phyloP scores from a whole-genome alignment of 108 stramenopile genomes.

The Nitzschia sp. region DNA sequence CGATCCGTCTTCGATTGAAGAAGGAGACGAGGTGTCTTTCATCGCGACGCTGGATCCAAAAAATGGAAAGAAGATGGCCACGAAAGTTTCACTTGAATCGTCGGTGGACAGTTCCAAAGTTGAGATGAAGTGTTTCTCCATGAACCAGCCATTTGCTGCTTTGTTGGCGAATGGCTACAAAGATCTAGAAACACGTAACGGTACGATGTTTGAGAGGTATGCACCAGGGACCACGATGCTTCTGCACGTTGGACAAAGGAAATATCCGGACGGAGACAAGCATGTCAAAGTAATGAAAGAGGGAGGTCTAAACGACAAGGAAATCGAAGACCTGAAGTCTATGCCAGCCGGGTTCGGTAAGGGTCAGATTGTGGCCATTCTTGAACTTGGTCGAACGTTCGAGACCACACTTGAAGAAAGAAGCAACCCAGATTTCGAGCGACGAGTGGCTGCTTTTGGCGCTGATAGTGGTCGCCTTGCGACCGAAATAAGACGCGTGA shows the following conservation, averaged over 20 bases:
- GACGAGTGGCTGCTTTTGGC: constrained; percentile 65
- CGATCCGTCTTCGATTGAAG: constrained; percentile 30
- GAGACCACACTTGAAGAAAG: constrained; percentile 56
- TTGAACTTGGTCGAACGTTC: constrained; percentile 73
- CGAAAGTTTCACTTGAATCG: not conserved
- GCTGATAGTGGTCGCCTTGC: constrained; percentile 59
- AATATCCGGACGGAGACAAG: constrained; percentile 73
- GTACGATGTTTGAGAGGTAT: constrained; percentile 77
- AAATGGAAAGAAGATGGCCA: constrained; percentile 44
- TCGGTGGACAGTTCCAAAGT: constrained; percentile 29
- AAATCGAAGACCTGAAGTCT: constrained; percentile 55
- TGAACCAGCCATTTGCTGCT: constrained; percentile 84
- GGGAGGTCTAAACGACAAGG: constrained; percentile 46
- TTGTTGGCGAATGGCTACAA: constrained; percentile 83
- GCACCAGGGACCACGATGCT: constrained; percentile 70
- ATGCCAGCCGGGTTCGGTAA: constrained; percentile 60
- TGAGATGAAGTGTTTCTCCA: constrained; percentile 57
- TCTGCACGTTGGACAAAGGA: constrained; percentile 75
- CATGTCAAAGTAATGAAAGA: constrained; percentile 70
- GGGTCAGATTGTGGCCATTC: constrained; percentile 68
- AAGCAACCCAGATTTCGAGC: constrained; percentile 59
- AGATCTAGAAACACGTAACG: constrained; percentile 78
- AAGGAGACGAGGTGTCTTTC: constrained; percentile 62
- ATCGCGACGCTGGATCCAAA: constrained; percentile 27
- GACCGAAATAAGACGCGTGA: constrained; percentile 68